Conservation (phyloP, 768 basidiomycete species). For the Calocybe cyanea region DNA sequence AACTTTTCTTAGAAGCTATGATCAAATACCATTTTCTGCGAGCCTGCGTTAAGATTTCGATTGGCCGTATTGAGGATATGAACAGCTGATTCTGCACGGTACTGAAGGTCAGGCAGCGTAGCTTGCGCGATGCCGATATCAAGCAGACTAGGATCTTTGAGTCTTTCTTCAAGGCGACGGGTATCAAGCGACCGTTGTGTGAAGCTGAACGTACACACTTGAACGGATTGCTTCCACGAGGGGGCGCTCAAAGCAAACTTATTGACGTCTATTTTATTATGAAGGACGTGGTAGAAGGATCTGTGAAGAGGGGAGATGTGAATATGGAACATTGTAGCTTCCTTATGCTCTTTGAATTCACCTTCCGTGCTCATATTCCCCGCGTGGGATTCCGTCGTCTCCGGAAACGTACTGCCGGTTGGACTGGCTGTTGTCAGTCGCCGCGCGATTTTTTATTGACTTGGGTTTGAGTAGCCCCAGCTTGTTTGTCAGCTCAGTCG, state of each 20-base stretch:
- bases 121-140: conserved; percentile 43
- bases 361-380: conserved; percentile 48
- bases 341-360: too few species aligned
- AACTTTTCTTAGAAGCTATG: too few species aligned
- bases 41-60: conserved; percentile 12
- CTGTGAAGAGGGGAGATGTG: conserved; percentile 16
- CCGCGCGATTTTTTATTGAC: conserved; percentile 26
- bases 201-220: conserved; percentile 33
- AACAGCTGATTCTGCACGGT: conserved; percentile 14
- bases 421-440: conserved; percentile 38
- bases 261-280: conserved; percentile 15
- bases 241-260: conserved; percentile 27
- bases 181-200: conserved; percentile 31
- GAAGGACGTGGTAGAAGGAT: conserved; percentile 27
- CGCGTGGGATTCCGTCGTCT: conserved; percentile 27
- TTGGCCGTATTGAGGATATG: conserved; percentile 21
- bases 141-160: conserved; percentile 28
- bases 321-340: too few species aligned
- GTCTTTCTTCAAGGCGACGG: conserved; percentile 24
- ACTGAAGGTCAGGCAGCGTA: conserved; percentile 15
- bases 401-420: conserved; percentile 32
- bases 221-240: conserved; percentile 28
- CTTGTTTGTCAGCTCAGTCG: conserved; percentile 32
- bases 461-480: conserved; percentile 35
- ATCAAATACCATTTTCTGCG: conserved; percentile 6